Percentiles rank a stretch among this genome's conserved stretches.
These are phyloP conservation scores for Candida sithepensis DNA, from an alignment of 805 yeast species.

Conservation along the genomic window DNA sequence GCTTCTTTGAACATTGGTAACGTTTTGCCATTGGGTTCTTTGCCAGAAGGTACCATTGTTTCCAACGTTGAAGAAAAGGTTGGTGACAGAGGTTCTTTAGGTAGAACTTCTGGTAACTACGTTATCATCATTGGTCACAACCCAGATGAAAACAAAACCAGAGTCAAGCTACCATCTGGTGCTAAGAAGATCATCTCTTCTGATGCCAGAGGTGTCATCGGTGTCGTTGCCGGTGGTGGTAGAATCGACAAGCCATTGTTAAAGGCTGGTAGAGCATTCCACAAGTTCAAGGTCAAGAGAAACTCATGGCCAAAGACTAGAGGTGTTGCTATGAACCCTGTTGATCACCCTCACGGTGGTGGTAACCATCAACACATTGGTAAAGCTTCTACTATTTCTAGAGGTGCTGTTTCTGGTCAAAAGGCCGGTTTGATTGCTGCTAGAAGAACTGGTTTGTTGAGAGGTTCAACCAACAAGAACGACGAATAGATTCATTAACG, in stretches of 20 bases:
- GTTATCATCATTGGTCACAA: constrained; percentile 99
- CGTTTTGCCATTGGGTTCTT: constrained; percentile 93
- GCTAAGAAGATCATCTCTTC: constrained; percentile 96
- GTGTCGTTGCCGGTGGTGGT: constrained; percentile 99
- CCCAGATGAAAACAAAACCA: constrained; percentile 98
- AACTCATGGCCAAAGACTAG: constrained; percentile 99
- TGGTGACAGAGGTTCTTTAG: constrained; percentile 99
- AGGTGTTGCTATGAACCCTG: constrained; percentile 99
- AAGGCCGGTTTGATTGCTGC: constrained; percentile 99
- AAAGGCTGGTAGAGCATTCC: constrained; percentile 99
- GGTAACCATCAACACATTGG: constrained; percentile 99
- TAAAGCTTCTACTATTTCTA: constrained; percentile 98
- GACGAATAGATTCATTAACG: constrained; percentile 25
- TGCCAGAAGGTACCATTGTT: constrained; percentile 99
- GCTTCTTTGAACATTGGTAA: constrained; percentile 97
- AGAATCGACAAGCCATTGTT: constrained; percentile 99
- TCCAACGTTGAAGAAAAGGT: constrained; percentile 98
- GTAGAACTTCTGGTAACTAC: constrained; percentile 99
- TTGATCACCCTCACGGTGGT: constrained; percentile 99
- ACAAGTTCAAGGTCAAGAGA: constrained; percentile 99
- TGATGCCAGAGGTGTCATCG: constrained; percentile 98
- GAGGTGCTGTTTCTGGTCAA: constrained; percentile 99
- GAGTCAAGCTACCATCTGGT: constrained; percentile 99
- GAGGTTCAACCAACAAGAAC: constrained; percentile 87
- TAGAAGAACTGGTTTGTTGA: constrained; percentile 99